These are phyloP conservation scores for Glutinoglossum americanum DNA, from an alignment of 495 filamentous ascomycete genomes.

Conservation along the genomic window DNA sequence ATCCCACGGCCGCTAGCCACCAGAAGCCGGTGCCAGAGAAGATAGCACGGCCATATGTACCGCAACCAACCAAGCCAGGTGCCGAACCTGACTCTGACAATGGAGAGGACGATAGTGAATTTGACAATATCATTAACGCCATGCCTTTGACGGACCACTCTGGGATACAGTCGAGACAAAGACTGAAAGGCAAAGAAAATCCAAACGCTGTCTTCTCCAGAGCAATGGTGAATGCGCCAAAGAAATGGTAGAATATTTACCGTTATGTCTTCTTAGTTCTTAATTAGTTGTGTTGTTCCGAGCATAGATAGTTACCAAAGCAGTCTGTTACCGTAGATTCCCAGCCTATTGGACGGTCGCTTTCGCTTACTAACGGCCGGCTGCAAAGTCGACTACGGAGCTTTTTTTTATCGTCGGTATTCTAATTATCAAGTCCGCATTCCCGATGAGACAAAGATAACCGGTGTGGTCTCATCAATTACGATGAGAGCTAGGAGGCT, in stretches of 20 bases:
- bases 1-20: conserved; percentile 25
- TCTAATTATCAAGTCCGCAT: not conserved
- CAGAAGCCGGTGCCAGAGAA: conserved; percentile 29
- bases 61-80: conserved; percentile 32
- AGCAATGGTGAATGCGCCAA: conserved; percentile 34
- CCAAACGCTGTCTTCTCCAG: conserved; percentile 44
- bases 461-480: not conserved
- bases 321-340: too few relatives aligned
- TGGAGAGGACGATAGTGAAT: conserved; percentile 22
- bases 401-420: not conserved
- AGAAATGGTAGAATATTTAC: conserved; percentile 25
- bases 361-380: too few relatives aligned
- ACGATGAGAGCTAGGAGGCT: not conserved
- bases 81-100: conserved; percentile 33
- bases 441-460: not conserved
- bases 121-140: conserved; percentile 82
- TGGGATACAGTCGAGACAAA: conserved; percentile 42
- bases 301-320: too few relatives aligned
- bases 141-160: conserved; percentile 66
- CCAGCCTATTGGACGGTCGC: too few relatives aligned
- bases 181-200: conserved; percentile 16
- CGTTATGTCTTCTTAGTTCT: not conserved
- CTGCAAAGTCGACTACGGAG: not conserved
- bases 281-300: too few relatives aligned
- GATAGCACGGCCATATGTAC: conserved; percentile 30